These are phyloP conservation scores for Aspergillus sp. DNA, from an alignment of 2,329 filamentous ascomycete genomes.

Conservation along the genomic window DNA sequence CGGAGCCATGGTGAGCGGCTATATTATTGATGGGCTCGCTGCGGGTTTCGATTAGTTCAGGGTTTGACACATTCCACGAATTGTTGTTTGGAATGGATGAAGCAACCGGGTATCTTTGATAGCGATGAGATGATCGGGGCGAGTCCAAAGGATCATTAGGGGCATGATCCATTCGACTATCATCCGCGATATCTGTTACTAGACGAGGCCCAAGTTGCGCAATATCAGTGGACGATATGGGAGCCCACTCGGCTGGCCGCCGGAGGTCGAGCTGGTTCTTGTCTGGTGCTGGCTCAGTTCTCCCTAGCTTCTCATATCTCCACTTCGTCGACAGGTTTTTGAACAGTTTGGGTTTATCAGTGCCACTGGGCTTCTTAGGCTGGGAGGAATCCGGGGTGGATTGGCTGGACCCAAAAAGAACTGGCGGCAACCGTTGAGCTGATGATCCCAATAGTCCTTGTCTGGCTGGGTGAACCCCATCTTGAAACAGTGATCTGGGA, in stretches of 20 bases:
- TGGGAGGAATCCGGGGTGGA: not conserved
- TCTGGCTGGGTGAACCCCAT: conserved; percentile 2
- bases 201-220: not conserved
- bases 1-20: not conserved
- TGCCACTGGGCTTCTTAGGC: conserved; percentile 8
- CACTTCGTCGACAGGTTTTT: conserved; percentile 28
- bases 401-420: conserved; percentile 20
- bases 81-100: not conserved
- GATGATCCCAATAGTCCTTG: not conserved
- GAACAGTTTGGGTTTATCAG: conserved; percentile 4
- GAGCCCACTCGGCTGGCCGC: conserved; percentile 34
- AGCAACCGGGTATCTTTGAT: not conserved
- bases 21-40: not conserved
- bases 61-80: not conserved
- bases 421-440: conserved; percentile 2
- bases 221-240: conserved; percentile 7
- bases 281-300: conserved; percentile 36
- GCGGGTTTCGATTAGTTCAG: not conserved
- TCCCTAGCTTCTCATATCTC: conserved; percentile 32
- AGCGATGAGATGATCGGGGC: not conserved
- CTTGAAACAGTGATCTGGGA: not conserved
- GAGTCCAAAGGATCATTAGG: not conserved
- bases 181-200: not conserved
- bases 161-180: not conserved
- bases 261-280: conserved; percentile 36